Base-by-base conservation (phyloP, 2,329 filamentous ascomycete species). In the Aphanocladium album region DNA sequence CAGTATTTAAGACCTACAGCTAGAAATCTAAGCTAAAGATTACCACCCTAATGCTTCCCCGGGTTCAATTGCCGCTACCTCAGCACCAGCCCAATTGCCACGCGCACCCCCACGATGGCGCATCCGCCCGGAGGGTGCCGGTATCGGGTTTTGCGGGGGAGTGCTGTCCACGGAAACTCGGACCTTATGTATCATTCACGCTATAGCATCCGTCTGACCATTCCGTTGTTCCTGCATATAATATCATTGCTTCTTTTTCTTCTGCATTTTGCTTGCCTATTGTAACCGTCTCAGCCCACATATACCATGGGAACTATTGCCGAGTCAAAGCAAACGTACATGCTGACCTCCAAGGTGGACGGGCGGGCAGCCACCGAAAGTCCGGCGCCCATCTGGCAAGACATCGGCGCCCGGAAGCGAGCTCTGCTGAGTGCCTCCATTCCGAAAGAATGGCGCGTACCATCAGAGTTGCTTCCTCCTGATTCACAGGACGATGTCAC, bases 371-470 rank as follows among this genome's bases (percentile, higher is more conserved):
- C 46, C 17, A 35, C 45, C 16, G 37, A 59, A 16, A 59, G 49
- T 16, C 57, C 43, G 21, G 23, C 50, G 6, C 35, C 51, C n/a
- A 23, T 21, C 14, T 81, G 79, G 79, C 73, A 80, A 65, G 65
- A 71, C 5, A 69, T 77, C 25, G 74, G 72, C 3, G 73, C 73
- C n/a, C 70, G 71, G 58, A 81, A 81, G 67, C 74, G 78, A 27
- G 71, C 73, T 47, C 70, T 73, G 6, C 73, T 81, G 6, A 65
- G 64, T 6, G 69, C 73, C 47, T 80, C 81, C 1, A 84, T 89
- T 57, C 85, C 86, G 1, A 60, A 74, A 1, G 80, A 86, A 67
- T 88, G 83, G 80, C 75, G 77, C 57, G 78, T 88, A 6, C 83
- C 84, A 0, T 69, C 71, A 6, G 68, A 79, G 52, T 70, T 85